phyloP scores from a whole-genome alignment of 345 rosid species.

The Lepidium aucheri region DNA sequence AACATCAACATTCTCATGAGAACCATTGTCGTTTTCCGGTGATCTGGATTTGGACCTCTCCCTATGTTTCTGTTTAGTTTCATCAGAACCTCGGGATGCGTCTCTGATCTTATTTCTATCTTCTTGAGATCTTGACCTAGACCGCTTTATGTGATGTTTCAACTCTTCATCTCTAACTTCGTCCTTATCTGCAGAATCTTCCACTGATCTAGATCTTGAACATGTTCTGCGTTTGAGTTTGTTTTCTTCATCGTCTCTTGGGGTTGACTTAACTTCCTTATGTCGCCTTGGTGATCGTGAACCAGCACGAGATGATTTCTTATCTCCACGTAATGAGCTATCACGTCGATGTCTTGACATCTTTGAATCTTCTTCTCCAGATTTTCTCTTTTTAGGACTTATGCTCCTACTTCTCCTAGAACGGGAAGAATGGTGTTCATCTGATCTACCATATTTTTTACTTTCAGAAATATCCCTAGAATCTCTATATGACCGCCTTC shows the following conservation, averaged over 20 bases:
- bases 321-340: conserved; percentile 44
- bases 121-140: conserved; percentile 57
- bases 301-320: conserved; percentile 40
- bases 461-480: conserved; percentile 37
- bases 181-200: conserved; percentile 32
- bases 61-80: conserved; percentile 37
- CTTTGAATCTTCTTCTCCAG: conserved; percentile 40
- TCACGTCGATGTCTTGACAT: conserved; percentile 46
- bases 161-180: conserved; percentile 33
- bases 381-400: conserved; percentile 59
- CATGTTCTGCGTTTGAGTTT: conserved; percentile 37
- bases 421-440: conserved; percentile 42
- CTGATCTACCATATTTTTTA: conserved; percentile 57
- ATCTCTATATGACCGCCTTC: conserved; percentile 50
- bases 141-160: conserved; percentile 33
- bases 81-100: conserved; percentile 36
- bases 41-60: conserved; percentile 52
- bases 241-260: conserved; percentile 39
- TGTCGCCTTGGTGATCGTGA: conserved; percentile 61
- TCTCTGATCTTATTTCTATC: conserved; percentile 29
- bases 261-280: conserved; percentile 45
- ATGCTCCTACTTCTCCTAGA: conserved; percentile 69
- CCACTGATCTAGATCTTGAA: conserved; percentile 57
- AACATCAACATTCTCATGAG: conserved; percentile 32
- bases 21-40: conserved; percentile 27